Evolutionary conservation across 768 basidiomycete genomes (phyloP), one percentile per base, ranked within the genome.

Genomic region (Scleroderma bovista): DNA sequence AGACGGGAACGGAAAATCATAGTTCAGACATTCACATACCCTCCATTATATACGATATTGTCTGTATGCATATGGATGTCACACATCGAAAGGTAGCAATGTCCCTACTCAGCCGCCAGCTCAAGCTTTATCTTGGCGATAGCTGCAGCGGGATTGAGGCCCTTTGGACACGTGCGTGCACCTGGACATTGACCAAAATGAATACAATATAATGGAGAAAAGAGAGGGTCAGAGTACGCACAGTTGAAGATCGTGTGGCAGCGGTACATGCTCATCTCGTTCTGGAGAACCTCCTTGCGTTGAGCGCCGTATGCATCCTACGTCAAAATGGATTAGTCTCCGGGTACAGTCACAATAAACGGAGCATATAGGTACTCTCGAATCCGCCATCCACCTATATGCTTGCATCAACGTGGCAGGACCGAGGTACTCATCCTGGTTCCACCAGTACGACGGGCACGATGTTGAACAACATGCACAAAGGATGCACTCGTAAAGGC

Each of bases 221-320:
- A 1, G 16, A 34, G n/a, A 20, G 6, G 15, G 29, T 26, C 51
- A 33, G 32, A 31, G 41, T n/a, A 68, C 78, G 24, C 50, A 88
- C 92, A 92, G 72, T 96, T 96, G 77, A 97, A 96, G 73, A 96
- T 97, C 44, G 95, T 97, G 72, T 97, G 95, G 76, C 95, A 98
- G 51, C 95, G 83, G 75, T 96, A 99, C 67, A 99, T 70, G 64
- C 91, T 93, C 78, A 98, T 77, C 62, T 92, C 86, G 70, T 99
- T 99, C 72, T 97, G 90, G 57, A 99, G 77, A 61, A 83, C 84
- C 65, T 93, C 93, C 77, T 86, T 93, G 52, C 95, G 81, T 63
- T 92, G 76, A 2, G 81, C 79, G 11, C 77, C 79, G 63, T 89
- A 78, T 19, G 83, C 67, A 66, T 98, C 95, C 85, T 91, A 57